Percentiles rank a stretch among this genome's conserved stretches.
Evolutionary conservation across 768 basidiomycete species (phyloP).

Genomic region (Tylopilus subfusipes): DNA sequence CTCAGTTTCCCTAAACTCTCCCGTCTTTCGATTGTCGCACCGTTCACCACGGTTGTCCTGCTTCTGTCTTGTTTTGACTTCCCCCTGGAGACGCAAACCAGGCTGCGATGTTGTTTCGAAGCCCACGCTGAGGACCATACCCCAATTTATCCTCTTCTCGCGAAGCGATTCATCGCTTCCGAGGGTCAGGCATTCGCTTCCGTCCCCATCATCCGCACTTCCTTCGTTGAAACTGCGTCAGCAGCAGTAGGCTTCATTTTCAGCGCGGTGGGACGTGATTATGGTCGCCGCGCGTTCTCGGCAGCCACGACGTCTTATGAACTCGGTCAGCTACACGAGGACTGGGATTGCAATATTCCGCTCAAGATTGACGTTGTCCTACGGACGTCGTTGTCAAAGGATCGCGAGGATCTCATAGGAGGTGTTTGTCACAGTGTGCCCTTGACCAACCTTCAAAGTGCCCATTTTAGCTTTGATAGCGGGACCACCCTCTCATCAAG

Average conservation of each 20-base stretch:
- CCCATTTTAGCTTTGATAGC: constrained; percentile 10
- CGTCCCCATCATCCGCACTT: constrained; percentile 12
- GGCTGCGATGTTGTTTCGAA: constrained; percentile 16
- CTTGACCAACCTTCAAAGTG: constrained; percentile 9
- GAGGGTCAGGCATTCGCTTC: neutral
- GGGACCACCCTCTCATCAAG: constrained; percentile 2
- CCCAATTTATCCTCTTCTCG: constrained; percentile 13
- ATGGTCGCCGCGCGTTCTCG: constrained; percentile 6
- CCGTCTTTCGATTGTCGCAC: constrained; percentile 17
- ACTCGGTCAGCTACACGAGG: constrained; percentile 4
- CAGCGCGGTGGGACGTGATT: constrained; percentile 12
- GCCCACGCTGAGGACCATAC: neutral
- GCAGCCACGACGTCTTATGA: constrained; percentile 6
- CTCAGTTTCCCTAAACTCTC: constrained; percentile 11
- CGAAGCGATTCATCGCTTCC: constrained; percentile 11
- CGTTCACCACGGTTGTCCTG: constrained; percentile 14
- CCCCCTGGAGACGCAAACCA: constrained; percentile 13
- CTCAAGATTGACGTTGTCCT: constrained; percentile 15
- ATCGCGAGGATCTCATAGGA: constrained; percentile 11
- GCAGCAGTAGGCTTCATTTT: constrained; percentile 16
- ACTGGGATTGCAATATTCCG: constrained; percentile 20
- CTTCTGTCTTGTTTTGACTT: constrained; percentile 12
- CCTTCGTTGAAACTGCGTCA: constrained; percentile 8
- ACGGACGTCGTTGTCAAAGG: constrained; percentile 3
- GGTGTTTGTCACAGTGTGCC: constrained; percentile 13